A percentile compares a stretch with the other conserved stretches of the same genome.
Evolutionary conservation across 78 protist genomes (phyloP).

Genomic region (Anaeramoeba flamelloides): DNA sequence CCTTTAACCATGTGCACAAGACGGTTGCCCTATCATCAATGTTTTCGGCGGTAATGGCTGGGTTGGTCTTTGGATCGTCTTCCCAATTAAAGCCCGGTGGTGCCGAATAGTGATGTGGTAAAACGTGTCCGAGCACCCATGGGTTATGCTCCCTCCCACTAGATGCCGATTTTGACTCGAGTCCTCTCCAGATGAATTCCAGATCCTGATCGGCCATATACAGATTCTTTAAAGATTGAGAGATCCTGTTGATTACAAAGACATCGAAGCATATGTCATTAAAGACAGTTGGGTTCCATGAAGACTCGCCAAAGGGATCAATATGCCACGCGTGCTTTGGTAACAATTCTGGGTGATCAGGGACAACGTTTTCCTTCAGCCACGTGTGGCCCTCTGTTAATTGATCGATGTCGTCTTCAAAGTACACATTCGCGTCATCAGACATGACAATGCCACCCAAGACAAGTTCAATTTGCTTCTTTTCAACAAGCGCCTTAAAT

Average conservation of each 20-base stretch:
- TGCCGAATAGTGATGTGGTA: too few relatives aligned
- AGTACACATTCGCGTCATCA: conserved; percentile 50
- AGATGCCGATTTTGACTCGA: too few relatives aligned
- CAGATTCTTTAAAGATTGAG: background rate
- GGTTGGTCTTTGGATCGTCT: too few relatives aligned
- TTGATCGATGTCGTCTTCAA: conserved; percentile 41
- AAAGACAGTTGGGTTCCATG: background rate
- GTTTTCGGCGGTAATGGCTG: too few relatives aligned
- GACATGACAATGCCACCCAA: conserved; percentile 48
- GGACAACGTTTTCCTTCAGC: conserved; percentile 8
- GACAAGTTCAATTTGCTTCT: conserved; percentile 35
- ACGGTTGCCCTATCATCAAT: too few relatives aligned
- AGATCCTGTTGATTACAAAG: background rate
- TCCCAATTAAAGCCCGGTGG: too few relatives aligned
- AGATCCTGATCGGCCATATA: background rate
- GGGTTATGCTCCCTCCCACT: too few relatives aligned
- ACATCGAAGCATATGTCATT: background rate
- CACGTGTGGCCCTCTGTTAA: conserved; percentile 50
- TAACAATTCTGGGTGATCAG: background rate
- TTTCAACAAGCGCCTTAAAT: conserved; percentile 9
- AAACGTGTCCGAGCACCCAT: too few relatives aligned
- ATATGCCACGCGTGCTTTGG: background rate
- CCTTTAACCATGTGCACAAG: too few relatives aligned
- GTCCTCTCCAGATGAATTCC: background rate
- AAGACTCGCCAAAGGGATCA: background rate